A percentile compares a stretch with the other conserved stretches of the same genome.
These are phyloP conservation scores for Microcos paniculata DNA, from an alignment of 345 rosid species.

Conservation along the genomic window DNA sequence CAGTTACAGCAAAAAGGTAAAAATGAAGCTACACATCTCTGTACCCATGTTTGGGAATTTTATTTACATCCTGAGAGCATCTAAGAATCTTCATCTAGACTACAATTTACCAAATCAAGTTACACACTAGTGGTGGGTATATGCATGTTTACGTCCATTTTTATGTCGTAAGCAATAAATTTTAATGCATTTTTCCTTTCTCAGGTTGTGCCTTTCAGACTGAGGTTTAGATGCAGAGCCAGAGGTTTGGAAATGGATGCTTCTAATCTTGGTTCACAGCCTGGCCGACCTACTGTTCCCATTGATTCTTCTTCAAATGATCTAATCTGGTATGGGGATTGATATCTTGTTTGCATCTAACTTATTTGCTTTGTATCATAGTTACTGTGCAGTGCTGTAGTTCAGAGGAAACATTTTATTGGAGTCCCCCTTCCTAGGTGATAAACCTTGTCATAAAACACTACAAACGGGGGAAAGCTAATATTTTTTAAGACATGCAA, in stretches of 20 bases:
- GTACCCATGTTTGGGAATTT: background rate
- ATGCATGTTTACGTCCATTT: background rate
- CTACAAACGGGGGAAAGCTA: background rate
- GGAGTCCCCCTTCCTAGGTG: background rate
- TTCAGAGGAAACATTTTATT: background rate
- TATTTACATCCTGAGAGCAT: background rate
- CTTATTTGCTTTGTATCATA: background rate
- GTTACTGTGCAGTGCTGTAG: background rate
- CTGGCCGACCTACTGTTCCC: conserved; percentile 23
- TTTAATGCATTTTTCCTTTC: conserved; percentile 7
- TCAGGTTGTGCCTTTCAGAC: conserved; percentile 64
- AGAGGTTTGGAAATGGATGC: conserved; percentile 29
- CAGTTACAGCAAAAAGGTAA: conserved; percentile 81
- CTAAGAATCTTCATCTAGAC: background rate
- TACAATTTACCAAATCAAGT: background rate
- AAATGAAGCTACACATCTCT: background rate
- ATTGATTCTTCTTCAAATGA: conserved; percentile 41
- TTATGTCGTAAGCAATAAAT: background rate
- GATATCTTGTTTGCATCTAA: conserved; percentile 2
- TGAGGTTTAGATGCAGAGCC: conserved; percentile 60
- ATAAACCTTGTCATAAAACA: background rate
- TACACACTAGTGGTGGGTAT: background rate
- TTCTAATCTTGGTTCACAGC: conserved; percentile 28
- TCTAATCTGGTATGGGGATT: conserved; percentile 59
- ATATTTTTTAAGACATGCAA: background rate